Evolutionary conservation across 2,329 filamentous ascomycete genomes (phyloP), one percentile per base, ranked within the genome.

Genomic region (Bisporella sp.): DNA sequence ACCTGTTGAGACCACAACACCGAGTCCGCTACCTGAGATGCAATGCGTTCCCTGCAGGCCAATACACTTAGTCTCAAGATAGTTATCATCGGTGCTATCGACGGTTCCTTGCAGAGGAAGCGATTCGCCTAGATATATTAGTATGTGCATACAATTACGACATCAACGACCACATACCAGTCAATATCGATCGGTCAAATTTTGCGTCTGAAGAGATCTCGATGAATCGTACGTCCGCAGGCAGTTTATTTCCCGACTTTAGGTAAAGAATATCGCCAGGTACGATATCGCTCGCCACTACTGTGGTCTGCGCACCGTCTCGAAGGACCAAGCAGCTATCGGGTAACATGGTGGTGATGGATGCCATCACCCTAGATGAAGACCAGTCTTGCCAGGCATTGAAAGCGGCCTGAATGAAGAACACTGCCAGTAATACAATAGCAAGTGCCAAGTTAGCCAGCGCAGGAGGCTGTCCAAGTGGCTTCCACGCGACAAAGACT

Each of bases 31-130:
- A 3, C 87, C 87, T 5, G 81, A 82, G 4, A 86, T 80, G 57
- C 85, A 89, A 60, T 90, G 85, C 0, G 87, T 89, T n/a, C 87
- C 86, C 62, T 89, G 85, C 7, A 91, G 73, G 28, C 85, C 86
- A 48, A 91, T 87, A 59, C 82, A 85, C 47, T 79, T 78, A 4
- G 85, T 90, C 63, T 91, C 87, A 31, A 91, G 78, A 60, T 87
- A 89, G 64, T 89, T 89, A 39, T 76, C 71, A 59, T 89, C 84
- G 0, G 81, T 84, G 0, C 75, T 78, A n/a, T 87, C 75, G 11
- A 85, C 73, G 0, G 79, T 77, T 2, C 77, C 85, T 4, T 77
- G 68, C 5, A 89, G 68, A 2, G 85, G 83, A 6, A 78, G 69
- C 2, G 85, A 84, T 71, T 87, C 83, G 47, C 83, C 83, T 70